Base-by-base conservation (phyloP, 306 rosid genomes). In the Prunus campanulata region DNA sequence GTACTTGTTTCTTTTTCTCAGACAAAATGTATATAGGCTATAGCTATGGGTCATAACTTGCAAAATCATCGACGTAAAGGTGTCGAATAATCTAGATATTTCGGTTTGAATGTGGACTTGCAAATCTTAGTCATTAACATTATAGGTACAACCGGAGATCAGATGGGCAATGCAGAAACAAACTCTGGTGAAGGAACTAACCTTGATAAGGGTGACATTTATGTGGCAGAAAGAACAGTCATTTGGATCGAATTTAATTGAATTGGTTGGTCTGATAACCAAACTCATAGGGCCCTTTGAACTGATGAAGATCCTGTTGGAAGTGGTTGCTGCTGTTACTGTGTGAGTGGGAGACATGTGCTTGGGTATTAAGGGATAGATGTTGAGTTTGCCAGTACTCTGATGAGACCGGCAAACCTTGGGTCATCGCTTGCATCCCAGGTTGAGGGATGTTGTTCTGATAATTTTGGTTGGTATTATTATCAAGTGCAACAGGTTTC, bases 241-340 rank as follows among this genome's bases (percentile, higher is more conserved):
- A 49, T 68, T 52, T n/a, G 27, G 20, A 11, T 29, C n/a, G 46
- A 18, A 8, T 59, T 72, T 49, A 87, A 75, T 82, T 87, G 77
- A 86, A 76, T 77, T 79, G 88, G 84, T 68, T 75, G 81, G 89
- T 82, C 14, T 79, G 75, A 72, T 86, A 86, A 27, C 81, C 79
- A 15, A 89, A 83, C 51, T 88, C 90, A 47, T 29, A 75, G 9
- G 91, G 84, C 6, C 77, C 70, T 8, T 54, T 88, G 74, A 84
- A 79, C 76, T 85, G 81, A 81, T 85, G 91, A 75, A 83, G 82
- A 64, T 88, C 87, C 77, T 88, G 93, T 80, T 39, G 44, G 44
- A 84, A 85, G 49, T 83, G 87, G 83, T 52, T 81, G 80, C 39
- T 66, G 66, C 49, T 70, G 13, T 80, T 84, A 47, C 71, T 62